Conservation (phyloP, 176 grass and related monocot species). For the Neostapfia colusana region DNA sequence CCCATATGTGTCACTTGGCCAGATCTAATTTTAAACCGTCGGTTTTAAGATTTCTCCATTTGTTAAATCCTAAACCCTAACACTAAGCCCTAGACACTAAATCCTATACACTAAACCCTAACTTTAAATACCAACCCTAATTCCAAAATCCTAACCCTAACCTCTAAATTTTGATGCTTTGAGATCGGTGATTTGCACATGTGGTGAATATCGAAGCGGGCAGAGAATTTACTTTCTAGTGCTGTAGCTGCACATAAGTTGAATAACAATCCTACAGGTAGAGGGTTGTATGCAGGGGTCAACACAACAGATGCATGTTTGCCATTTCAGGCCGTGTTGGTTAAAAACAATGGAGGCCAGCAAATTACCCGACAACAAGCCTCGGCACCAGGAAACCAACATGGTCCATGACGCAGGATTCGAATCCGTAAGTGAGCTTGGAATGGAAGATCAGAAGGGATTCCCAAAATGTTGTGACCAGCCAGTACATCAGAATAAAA, state of each 20-base stretch:
- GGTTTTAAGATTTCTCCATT: too few relatives aligned
- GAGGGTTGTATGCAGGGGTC: background rate
- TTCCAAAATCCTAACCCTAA: too few relatives aligned
- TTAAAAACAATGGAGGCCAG: background rate
- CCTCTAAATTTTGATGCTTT: too few relatives aligned
- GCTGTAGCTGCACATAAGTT: conserved; percentile 87
- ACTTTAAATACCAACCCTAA: too few relatives aligned
- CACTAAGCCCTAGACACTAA: too few relatives aligned
- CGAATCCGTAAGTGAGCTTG: conserved; percentile 68
- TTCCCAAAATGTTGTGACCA: background rate
- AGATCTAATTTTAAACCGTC: too few relatives aligned
- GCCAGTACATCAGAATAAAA: background rate
- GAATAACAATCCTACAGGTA: conserved; percentile 59
- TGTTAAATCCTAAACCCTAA: too few relatives aligned
- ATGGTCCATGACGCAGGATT: conserved; percentile 83
- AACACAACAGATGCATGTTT: background rate
- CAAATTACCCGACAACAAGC: conserved; percentile 81
- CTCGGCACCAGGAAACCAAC: conserved; percentile 70
- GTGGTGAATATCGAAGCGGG: too few relatives aligned
- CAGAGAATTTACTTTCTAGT: too few relatives aligned
- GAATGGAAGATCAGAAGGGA: background rate
- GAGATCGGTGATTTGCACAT: too few relatives aligned
- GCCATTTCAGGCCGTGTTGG: background rate
- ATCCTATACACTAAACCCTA: too few relatives aligned
- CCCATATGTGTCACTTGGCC: too few relatives aligned